Base-by-base conservation (phyloP, 805 yeast genomes). In the Pichia nanzhaoensis region DNA sequence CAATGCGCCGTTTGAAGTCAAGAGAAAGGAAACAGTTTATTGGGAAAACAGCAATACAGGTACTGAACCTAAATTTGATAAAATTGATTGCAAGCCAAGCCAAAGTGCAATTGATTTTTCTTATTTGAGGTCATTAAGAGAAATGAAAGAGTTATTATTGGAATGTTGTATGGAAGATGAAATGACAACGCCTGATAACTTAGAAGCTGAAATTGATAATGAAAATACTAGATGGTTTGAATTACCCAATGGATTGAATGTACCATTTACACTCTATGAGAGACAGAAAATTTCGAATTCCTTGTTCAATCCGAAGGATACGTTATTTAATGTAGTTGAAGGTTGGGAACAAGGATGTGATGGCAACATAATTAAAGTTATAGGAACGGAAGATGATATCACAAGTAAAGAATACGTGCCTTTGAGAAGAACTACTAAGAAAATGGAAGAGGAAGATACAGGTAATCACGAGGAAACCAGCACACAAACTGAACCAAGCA, bases 81-180 rank as follows among this genome's bases (percentile, higher is more conserved):
- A 18, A 7, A 24, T 33, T 19, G 34, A 48, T 51, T 32, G 14
- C 52, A 20, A 37, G 5, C 56, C 75, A 41, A 69, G 80, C 14
- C 51, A 61, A 42, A 70, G 83, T 1, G 80, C 74, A 54, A 78
- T 75, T 38, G 71, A 73, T 7, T 82, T 68, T 58, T 82, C 83
- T 48, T 67, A 69, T 40, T 71, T 73, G 39, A 70, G 77, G 38
- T 71, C 82, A 5, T 64, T 75, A 44, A 81, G 81, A 47, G 93
- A 85, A 57, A 78, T 86, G 68, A 88, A 88, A 56, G 95, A 88
- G 61, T 69, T 84, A 2, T 52, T 81, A 45, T 59, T 83, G 39
- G 80, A 76, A 53, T 59, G 64, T 42, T 77, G 76, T 24, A 41
- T 52, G 27, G 60, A 58, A 7, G 60, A 56, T 18, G 49, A 44